phyloP scores from a whole-genome alignment of 345 rosid species.

The Noccaea caerulescens region DNA sequence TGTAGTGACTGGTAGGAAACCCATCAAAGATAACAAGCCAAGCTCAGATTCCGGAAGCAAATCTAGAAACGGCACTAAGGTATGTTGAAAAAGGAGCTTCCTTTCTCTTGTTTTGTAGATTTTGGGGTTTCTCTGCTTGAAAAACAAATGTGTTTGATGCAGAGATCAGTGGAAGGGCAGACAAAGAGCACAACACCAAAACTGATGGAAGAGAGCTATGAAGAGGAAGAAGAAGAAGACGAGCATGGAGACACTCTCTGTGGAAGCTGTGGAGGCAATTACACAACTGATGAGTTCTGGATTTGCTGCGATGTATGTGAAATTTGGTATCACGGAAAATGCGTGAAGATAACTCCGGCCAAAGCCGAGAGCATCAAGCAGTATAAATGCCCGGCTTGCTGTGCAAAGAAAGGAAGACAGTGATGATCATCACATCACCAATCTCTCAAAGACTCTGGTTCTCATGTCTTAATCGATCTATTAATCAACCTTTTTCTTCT shows the following conservation, averaged over 20 bases:
- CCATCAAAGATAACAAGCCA: conserved; percentile 83
- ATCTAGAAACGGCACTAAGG: conserved; percentile 71
- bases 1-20: conserved; percentile 91
- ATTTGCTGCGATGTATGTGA: conserved; percentile 82
- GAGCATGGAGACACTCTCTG: conserved; percentile 77
- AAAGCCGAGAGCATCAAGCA: conserved; percentile 87
- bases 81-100: not conserved
- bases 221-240: conserved; percentile 72
- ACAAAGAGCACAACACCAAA: conserved; percentile 56
- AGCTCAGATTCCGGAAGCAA: conserved; percentile 82
- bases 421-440: conserved; percentile 32
- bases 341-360: conserved; percentile 84
- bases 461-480: conserved; percentile 39
- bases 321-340: conserved; percentile 85
- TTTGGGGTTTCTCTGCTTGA: not conserved
- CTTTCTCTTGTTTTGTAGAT: not conserved
- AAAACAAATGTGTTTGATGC: conserved; percentile 15
- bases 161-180: conserved; percentile 77
- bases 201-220: conserved; percentile 55
- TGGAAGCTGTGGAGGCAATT: conserved; percentile 77
- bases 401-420: conserved; percentile 70
- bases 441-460: conserved; percentile 28
- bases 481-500: conserved; percentile 29
- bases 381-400: conserved; percentile 87
- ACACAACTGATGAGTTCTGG: conserved; percentile 85